Conservation (phyloP, 192 early-diverging fungal species). For the Backusella macrospora region DNA sequence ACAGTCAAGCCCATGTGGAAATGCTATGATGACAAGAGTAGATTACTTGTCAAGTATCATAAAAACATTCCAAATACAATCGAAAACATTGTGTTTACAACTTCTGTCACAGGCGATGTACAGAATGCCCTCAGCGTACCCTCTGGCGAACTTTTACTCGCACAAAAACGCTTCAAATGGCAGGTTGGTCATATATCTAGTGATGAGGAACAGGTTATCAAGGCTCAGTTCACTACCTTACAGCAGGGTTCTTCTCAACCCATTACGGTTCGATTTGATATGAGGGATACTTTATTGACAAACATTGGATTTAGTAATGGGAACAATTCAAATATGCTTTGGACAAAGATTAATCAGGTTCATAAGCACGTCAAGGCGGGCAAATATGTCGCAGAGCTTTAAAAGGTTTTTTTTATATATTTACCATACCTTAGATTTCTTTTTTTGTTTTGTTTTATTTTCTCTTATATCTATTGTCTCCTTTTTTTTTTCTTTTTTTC, state of each 20-base stretch:
- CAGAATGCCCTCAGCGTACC: conserved; percentile 52
- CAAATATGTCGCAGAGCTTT: conserved; percentile 27
- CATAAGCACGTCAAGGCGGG: conserved; percentile 16
- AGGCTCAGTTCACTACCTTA: conserved; percentile 50
- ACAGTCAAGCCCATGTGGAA: conserved; percentile 55
- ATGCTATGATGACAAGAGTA: conserved; percentile 50
- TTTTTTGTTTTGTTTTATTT: background rate
- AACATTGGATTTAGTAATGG: conserved; percentile 27
- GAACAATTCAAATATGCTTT: background rate
- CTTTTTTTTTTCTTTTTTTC: background rate
- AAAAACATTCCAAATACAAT: conserved; percentile 35
- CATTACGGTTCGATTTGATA: conserved; percentile 46
- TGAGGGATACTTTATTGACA: conserved; percentile 36
- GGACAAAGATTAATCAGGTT: background rate
- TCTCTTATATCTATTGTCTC: too few relatives aligned
- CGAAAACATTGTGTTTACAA: conserved; percentile 49
- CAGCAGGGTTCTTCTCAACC: conserved; percentile 43
- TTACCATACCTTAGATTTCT: background rate
- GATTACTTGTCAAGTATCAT: conserved; percentile 54
- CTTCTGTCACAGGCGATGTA: conserved; percentile 50
- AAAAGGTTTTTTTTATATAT: background rate
- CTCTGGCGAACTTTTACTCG: conserved; percentile 49
- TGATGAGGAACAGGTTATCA: conserved; percentile 41
- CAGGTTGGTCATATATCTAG: conserved; percentile 40
- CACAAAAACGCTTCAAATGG: conserved; percentile 57